Evolutionary conservation across 108 stramenopile species (phyloP).

Genomic region (Cyclostephanos invisitatus): DNA sequence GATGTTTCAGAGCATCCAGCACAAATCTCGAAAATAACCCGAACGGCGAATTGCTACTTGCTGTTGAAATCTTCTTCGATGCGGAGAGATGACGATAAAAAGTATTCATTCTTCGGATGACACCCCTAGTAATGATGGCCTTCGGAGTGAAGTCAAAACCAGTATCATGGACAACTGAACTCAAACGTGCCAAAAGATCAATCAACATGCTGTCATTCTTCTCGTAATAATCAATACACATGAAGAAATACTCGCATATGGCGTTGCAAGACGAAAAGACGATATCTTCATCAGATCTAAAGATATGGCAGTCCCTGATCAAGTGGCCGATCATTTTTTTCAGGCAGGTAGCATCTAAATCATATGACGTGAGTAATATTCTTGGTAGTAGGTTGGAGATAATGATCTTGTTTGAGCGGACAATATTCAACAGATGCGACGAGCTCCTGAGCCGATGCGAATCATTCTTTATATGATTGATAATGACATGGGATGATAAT

Average conservation of each 20-base stretch:
- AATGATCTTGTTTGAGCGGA: constrained; percentile 17
- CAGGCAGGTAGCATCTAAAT: constrained; percentile 17
- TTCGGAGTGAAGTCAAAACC: constrained; percentile 11
- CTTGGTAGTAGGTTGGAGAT: constrained; percentile 18
- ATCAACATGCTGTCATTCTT: constrained; percentile 18
- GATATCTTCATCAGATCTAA: constrained; percentile 7
- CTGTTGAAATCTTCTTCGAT: constrained; percentile 17
- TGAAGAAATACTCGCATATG: constrained; percentile 27
- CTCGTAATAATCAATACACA: constrained; percentile 39
- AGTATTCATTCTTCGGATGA: constrained; percentile 34
- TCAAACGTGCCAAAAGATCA: constrained; percentile 4
- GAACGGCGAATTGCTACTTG: background rate
- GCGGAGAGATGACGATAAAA: constrained; percentile 25
- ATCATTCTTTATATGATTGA: background rate
- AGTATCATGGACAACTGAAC: background rate
- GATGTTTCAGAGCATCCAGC: constrained; percentile 6
- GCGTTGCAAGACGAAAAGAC: constrained; percentile 18
- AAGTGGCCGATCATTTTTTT: constrained; percentile 14
- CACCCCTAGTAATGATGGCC: constrained; percentile 22
- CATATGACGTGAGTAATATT: constrained; percentile 2
- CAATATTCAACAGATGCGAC: constrained; percentile 10
- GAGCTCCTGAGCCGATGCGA: background rate
- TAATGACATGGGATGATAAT: constrained; percentile 5
- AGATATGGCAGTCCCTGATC: constrained; percentile 4
- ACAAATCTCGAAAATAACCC: constrained; percentile 20